A percentile compares a stretch with the other conserved stretches of the same genome.
These are phyloP conservation scores for Pichia sp. DNA, from an alignment of 1,139 yeast species.

Conservation along the genomic window DNA sequence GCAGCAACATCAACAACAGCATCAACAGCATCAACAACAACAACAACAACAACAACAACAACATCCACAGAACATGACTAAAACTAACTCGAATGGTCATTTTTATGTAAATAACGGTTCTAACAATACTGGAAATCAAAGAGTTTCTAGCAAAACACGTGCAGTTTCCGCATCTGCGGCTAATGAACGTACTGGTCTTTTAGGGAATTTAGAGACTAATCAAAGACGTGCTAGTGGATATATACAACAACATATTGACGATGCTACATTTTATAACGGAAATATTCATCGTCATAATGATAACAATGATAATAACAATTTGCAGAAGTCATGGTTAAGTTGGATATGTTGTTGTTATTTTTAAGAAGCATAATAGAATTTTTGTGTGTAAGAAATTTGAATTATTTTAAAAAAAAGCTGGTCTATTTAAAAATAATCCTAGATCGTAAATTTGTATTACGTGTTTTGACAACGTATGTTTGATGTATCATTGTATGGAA, in stretches of 20 bases:
- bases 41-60: slow-evolving; percentile 3
- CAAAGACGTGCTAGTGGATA: slow-evolving; percentile 1
- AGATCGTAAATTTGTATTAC: too few relatives aligned
- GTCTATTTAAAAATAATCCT: too few relatives aligned
- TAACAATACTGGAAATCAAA: not conserved
- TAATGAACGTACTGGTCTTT: slow-evolving; percentile 10
- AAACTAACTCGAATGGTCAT: too few relatives aligned
- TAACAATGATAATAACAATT: not conserved
- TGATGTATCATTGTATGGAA: too few relatives aligned
- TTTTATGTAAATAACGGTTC: not conserved
- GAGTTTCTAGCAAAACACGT: not conserved
- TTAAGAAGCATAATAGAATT: not conserved
- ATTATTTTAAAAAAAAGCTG: not conserved
- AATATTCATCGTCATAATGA: not conserved
- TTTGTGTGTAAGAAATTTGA: not conserved
- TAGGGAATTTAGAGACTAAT: not conserved
- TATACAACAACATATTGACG: not conserved
- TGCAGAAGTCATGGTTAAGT: slow-evolving; percentile 1
- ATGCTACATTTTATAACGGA: not conserved
- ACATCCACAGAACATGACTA: slow-evolving; percentile 1
- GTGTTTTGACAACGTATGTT: too few relatives aligned
- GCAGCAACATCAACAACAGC: slow-evolving; percentile 9
- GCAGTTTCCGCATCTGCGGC: slow-evolving; percentile 5
- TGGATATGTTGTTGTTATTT: slow-evolving; percentile 13
- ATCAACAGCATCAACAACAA: slow-evolving; percentile 6